Evolutionary conservation across 2,329 filamentous ascomycete species (phyloP), one percentile per base, ranked within the genome.

Genomic region (Aspergillus fumigatiaffinis): DNA sequence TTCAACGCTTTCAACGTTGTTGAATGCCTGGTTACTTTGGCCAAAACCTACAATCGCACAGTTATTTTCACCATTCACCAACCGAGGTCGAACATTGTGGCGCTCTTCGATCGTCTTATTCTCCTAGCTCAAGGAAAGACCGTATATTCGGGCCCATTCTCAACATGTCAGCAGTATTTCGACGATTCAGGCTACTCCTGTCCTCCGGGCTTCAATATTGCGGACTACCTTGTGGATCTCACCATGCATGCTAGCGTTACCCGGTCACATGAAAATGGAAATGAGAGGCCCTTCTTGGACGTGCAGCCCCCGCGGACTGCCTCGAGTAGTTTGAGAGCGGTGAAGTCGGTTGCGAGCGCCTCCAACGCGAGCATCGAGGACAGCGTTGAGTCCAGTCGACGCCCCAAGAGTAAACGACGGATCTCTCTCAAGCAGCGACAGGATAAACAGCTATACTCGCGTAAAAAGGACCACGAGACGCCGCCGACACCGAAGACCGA

Each of bases 41-140:
- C 95, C 52, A 97, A 96, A 79, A 94, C 87, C 46, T 99, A 97
- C 78, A 95, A 97, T 77, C 85, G 95, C 59, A 99, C 95, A 0
- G 92, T 99, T 55, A 89, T 99, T 60, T 97, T 99, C 77, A 99
- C 94, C 14, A 99, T 99, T 62, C 94, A 99, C 73, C 94, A 99
- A 69, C 94, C 94, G 41, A 86, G 95, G 64, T 99, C 94, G 10
- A 99, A 99, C 74, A 99, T 99, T 68, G 94, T 97, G 23, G 94
- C 94, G 9, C 83, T 99, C 3, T 99, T 99, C 70, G 94, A 99
- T 71, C 87, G 93, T 55, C 82, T 99, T n/a, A 83, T 99, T 54
- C 84, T 99, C 14, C 81, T 99, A 47, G 94, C 94, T 2, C 88
- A 91, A 63, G 94, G 94, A 26, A 88, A 88, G 66, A 89, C 91